A percentile compares a stretch with the other conserved stretches of the same genome.
Conservation (phyloP, 1,284 basidiomycete species). For the Naganishia liquefaciens region DNA sequence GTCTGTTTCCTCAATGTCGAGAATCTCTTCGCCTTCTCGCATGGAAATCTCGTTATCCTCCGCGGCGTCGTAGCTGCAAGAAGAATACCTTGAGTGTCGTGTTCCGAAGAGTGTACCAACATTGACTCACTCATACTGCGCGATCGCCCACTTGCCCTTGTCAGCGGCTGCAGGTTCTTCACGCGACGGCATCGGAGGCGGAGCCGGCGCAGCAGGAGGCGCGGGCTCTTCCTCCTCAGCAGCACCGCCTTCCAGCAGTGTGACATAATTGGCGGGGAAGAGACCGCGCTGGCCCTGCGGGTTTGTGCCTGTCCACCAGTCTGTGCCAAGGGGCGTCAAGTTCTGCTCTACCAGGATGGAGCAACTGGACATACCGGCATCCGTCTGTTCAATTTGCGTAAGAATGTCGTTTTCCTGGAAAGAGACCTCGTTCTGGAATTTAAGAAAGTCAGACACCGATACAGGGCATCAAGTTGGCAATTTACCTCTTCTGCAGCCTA, state of each 20-base stretch:
- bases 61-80: slow-evolving; percentile 67
- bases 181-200: slow-evolving; percentile 10
- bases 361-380: slow-evolving; percentile 59
- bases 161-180: slow-evolving; percentile 29
- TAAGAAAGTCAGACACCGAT: slow-evolving; percentile 38
- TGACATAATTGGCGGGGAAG: slow-evolving; percentile 73
- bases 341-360: slow-evolving; percentile 6
- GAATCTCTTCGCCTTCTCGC: slow-evolving; percentile 74
- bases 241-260: slow-evolving; percentile 60
- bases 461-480: slow-evolving; percentile 1
- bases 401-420: slow-evolving; percentile 79
- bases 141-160: slow-evolving; percentile 39
- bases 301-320: slow-evolving; percentile 75
- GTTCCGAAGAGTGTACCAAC: neutral
- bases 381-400: slow-evolving; percentile 77
- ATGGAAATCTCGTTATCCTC: slow-evolving; percentile 89
- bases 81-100: neutral
- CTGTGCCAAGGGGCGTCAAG: slow-evolving; percentile 38
- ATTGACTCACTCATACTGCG: slow-evolving; percentile 43
- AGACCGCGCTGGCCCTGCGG: slow-evolving; percentile 67
- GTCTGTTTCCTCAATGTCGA: slow-evolving; percentile 57
- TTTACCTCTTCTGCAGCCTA: slow-evolving; percentile 46
- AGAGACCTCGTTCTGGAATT: slow-evolving; percentile 77
- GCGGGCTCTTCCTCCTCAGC: slow-evolving; percentile 36
- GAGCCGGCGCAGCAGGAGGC: slow-evolving; percentile 40